Base-by-base conservation (phyloP, 441 rosid genomes). In the Kokia cookei region DNA sequence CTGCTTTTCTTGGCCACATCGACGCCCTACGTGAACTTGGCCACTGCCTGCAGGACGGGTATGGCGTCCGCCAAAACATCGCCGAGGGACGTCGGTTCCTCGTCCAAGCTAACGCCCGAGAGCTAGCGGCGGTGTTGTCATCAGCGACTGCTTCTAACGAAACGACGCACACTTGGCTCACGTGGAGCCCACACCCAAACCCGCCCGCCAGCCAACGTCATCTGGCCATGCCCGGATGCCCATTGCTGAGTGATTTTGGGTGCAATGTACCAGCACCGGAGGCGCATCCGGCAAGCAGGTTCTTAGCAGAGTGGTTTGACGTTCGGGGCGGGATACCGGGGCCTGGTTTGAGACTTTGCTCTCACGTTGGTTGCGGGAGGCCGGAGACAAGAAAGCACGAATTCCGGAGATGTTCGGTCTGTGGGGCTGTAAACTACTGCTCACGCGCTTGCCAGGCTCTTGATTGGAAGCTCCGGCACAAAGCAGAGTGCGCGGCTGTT, bases 361-460 rank as follows among this genome's bases (percentile, higher is more conserved):
- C 97, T 17, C 95, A 94, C 75, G 88, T 65, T 0, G 91, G 98
- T 2, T 94, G 98, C 59, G 98, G 98, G 48, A 72, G 98, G 66
- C 93, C 97, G 72, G 98, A 93, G 84, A 90, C 97, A 43, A 86
- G 98, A 79, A 87, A 86, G 45, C 98, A 90, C 74, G 98, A 94
- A 86, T 94, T 92, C 3, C 79, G 98, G 57, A 74, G 98, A 64
- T 94, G 98, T 75, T 94, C 98, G 2, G 95, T 94, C 2, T 94
- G 98, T 35, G 97, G 98, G 2, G 90, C 84, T 0, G 97, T 94
- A 63, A 94, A 94, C 77, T 94, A 94, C 62, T 94, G 98, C n/a
- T 94, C 98, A 43, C 95, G 98, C 73, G 98, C 97, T 5, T 94
- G 98, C 69, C 98, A 94, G 48, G 98, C 98, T 47, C 88, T 94